A percentile compares a stretch with the other conserved stretches of the same genome.
phyloP scores from a whole-genome alignment of 2,329 filamentous ascomycete species.

The Xylaria sp. region DNA sequence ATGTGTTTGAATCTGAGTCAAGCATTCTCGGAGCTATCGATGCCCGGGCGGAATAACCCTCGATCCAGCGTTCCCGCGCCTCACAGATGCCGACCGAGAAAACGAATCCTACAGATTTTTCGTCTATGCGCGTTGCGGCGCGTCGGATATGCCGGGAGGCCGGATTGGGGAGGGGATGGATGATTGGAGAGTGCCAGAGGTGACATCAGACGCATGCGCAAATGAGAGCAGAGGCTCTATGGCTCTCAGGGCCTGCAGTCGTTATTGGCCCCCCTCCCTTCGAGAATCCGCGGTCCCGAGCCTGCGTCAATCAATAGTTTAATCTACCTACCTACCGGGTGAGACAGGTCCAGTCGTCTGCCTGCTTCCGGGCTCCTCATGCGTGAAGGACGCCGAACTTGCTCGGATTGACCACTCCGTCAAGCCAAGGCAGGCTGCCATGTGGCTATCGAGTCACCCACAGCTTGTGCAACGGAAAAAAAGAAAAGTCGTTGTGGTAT shows the following conservation, averaged over 20 bases:
- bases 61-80: not conserved
- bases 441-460: not conserved
- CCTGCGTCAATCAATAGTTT: constrained; percentile 7
- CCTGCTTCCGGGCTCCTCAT: constrained; percentile 2
- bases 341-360: not conserved
- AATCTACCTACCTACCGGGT: not conserved
- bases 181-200: not conserved
- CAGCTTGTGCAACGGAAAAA: not conserved
- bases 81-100: constrained; percentile 1
- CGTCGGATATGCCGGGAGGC: constrained; percentile 3
- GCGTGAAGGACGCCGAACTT: not conserved
- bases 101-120: not conserved
- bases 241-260: not conserved
- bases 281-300: constrained; percentile 4
- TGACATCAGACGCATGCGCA: constrained; percentile 9
- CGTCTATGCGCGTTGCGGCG: constrained; percentile 1
- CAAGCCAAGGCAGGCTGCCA: not conserved
- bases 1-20: not conserved
- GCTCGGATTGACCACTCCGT: not conserved
- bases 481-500: not conserved
- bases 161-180: not conserved
- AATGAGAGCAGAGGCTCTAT: not conserved
- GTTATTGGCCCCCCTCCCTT: not conserved
- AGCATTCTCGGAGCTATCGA: constrained; percentile 1
- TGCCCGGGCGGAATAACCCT: constrained; percentile 2